A percentile compares a stretch with the other conserved stretches of the same genome.
phyloP scores from a whole-genome alignment of 176 grass and related monocot genomes.

The Cenchrus fungigraminus region DNA sequence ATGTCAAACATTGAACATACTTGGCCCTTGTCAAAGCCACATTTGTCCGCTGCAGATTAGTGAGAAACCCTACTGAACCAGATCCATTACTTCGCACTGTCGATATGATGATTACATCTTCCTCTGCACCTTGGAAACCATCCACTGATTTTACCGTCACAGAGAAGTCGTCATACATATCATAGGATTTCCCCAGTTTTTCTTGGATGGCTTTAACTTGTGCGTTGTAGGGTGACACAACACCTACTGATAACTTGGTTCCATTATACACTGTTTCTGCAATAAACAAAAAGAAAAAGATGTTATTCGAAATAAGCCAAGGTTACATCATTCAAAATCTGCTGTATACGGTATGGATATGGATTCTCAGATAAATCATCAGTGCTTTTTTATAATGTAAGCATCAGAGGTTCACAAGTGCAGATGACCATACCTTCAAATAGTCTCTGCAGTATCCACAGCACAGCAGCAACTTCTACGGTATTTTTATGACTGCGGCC shows the following conservation, averaged over 20 bases:
- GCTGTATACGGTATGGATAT: neutral
- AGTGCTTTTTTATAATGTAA: neutral
- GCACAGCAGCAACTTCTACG: conserved; percentile 50
- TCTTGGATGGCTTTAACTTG: conserved; percentile 60
- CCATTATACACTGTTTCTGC: conserved; percentile 40
- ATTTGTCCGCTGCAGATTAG: conserved; percentile 59
- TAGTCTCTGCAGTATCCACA: conserved; percentile 38
- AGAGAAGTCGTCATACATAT: conserved; percentile 22
- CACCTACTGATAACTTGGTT: conserved; percentile 53
- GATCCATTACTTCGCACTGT: conserved; percentile 55
- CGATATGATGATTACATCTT: conserved; percentile 70
- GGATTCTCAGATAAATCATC: neutral
- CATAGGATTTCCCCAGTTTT: conserved; percentile 42
- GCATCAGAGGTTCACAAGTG: neutral
- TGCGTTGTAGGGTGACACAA: conserved; percentile 60
- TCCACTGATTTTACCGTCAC: conserved; percentile 64
- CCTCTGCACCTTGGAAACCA: conserved; percentile 70
- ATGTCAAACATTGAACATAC: conserved; percentile 6
- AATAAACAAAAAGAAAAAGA: neutral
- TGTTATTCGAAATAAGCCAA: neutral
- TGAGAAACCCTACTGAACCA: conserved; percentile 61
- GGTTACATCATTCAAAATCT: neutral
- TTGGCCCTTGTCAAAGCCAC: conserved; percentile 63
- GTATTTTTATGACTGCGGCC: conserved; percentile 49
- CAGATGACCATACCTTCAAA: conserved; percentile 4